Conservation (phyloP, 2,329 filamentous ascomycete species). For the Penicillium sp. region DNA sequence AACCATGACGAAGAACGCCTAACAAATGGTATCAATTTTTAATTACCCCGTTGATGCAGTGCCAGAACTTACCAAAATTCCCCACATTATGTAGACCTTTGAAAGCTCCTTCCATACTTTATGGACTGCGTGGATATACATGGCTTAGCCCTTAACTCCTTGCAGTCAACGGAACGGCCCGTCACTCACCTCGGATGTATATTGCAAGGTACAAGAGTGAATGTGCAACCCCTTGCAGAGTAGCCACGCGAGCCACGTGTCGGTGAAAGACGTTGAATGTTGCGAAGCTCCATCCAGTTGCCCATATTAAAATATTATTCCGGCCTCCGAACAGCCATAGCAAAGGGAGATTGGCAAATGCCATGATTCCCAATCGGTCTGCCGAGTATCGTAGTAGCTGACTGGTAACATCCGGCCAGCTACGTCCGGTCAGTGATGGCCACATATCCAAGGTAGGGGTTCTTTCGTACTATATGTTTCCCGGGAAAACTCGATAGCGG, state of each 20-base stretch:
- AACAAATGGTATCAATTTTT: background rate
- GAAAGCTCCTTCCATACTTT: slow-evolving; percentile 24
- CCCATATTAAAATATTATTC: slow-evolving; percentile 61
- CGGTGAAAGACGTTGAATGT: slow-evolving; percentile 64
- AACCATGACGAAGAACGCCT: slow-evolving; percentile 39
- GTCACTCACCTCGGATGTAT: slow-evolving; percentile 23
- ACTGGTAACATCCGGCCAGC: slow-evolving; percentile 24
- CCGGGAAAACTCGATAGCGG: slow-evolving; percentile 43
- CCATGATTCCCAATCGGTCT: slow-evolving; percentile 59
- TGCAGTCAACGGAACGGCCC: background rate
- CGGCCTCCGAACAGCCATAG: slow-evolving; percentile 62
- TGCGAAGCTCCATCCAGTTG: slow-evolving; percentile 63
- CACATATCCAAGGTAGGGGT: background rate
- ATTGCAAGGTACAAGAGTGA: slow-evolving; percentile 53
- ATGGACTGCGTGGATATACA: slow-evolving; percentile 13
- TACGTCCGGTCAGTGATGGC: slow-evolving; percentile 10
- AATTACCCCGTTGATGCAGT: background rate
- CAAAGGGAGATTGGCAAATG: slow-evolving; percentile 58
- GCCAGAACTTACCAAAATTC: slow-evolving; percentile 22
- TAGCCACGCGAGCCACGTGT: slow-evolving; percentile 58
- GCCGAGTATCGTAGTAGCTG: slow-evolving; percentile 53
- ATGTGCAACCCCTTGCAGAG: slow-evolving; percentile 57
- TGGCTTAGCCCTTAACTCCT: slow-evolving; percentile 1
- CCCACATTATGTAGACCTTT: slow-evolving; percentile 30
- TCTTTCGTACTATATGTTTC: slow-evolving; percentile 45